Conservation (phyloP, 129 eudicot genomes). For the Flaveria brownii region DNA sequence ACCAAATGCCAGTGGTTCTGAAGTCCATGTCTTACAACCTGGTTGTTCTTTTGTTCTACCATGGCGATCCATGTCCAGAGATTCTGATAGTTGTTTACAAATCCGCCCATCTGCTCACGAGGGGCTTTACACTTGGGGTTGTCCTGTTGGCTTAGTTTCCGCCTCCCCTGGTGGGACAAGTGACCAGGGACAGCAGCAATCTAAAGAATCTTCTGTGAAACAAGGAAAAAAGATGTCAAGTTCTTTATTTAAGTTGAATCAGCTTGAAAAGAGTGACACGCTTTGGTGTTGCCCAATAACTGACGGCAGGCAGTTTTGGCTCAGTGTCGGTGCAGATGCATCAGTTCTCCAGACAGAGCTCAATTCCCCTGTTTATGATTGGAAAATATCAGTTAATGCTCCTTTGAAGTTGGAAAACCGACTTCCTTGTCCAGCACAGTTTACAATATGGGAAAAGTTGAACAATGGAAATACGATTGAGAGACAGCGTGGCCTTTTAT, state of each 20-base stretch:
- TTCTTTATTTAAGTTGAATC: constrained; percentile 56
- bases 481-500: constrained; percentile 68
- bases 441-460: constrained; percentile 68
- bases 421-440: constrained; percentile 91
- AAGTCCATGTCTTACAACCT: constrained; percentile 47
- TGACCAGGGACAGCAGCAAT: constrained; percentile 54
- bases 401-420: constrained; percentile 96
- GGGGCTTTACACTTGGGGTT: constrained; percentile 72
- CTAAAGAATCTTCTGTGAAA: constrained; percentile 63
- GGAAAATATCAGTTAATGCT: constrained; percentile 82
- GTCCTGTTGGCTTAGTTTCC: constrained; percentile 48
- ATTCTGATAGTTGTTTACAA: constrained; percentile 64
- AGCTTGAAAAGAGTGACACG: constrained; percentile 83
- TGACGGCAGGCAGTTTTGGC: constrained; percentile 67
- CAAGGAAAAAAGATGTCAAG: constrained; percentile 46
- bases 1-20: constrained; percentile 29
- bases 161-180: constrained; percentile 31
- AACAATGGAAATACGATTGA: constrained; percentile 59
- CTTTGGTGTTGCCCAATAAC: constrained; percentile 67
- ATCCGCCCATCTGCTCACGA: constrained; percentile 68
- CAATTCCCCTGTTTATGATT: constrained; percentile 90
- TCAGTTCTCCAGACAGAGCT: constrained; percentile 93
- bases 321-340: constrained; percentile 82
- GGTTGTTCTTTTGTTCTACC: constrained; percentile 69
- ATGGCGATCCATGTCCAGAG: constrained; percentile 71